Evolutionary conservation across 2,329 filamentous ascomycete genomes (phyloP).

Genomic region (Ramularia endophylla): DNA sequence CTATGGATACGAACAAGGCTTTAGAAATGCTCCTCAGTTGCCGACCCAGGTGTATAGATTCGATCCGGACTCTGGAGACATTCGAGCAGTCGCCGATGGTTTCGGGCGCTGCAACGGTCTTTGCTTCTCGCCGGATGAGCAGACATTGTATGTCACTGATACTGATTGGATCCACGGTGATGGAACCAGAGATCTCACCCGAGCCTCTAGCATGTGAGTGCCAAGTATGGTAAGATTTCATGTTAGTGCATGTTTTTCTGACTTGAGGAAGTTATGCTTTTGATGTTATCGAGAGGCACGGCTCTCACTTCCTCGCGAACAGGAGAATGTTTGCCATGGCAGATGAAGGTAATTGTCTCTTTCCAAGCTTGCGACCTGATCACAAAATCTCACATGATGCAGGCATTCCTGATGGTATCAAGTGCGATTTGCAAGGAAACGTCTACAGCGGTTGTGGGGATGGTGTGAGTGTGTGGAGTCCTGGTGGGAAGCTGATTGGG

Average conservation of each 20-base stretch:
- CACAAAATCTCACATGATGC: background rate
- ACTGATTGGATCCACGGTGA: conserved; percentile 44
- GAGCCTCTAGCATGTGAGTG: conserved; percentile 45
- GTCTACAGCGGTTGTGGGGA: conserved; percentile 52
- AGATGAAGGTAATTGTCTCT: conserved; percentile 14
- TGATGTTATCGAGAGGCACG: conserved; percentile 25
- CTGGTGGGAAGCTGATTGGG: conserved; percentile 45
- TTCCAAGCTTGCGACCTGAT: background rate
- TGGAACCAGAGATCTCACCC: conserved; percentile 39
- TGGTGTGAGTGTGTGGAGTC: conserved; percentile 50
- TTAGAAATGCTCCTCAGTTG: conserved; percentile 48
- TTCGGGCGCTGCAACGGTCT: conserved; percentile 54
- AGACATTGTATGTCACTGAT: conserved; percentile 51
- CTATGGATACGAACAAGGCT: conserved; percentile 55
- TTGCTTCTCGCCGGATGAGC: conserved; percentile 51
- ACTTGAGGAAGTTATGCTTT: conserved; percentile 23
- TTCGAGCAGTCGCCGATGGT: conserved; percentile 53
- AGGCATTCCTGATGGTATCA: conserved; percentile 56
- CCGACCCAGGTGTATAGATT: conserved; percentile 51
- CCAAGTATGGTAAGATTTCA: background rate
- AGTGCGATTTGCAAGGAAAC: conserved; percentile 49
- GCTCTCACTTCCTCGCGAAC: conserved; percentile 22
- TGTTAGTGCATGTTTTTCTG: background rate
- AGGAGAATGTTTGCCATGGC: conserved; percentile 25
- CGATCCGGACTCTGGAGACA: conserved; percentile 44